Evolutionary conservation across 306 rosid genomes (phyloP), one percentile per base, ranked within the genome.

Genomic region (Dicorynia guianensis): DNA sequence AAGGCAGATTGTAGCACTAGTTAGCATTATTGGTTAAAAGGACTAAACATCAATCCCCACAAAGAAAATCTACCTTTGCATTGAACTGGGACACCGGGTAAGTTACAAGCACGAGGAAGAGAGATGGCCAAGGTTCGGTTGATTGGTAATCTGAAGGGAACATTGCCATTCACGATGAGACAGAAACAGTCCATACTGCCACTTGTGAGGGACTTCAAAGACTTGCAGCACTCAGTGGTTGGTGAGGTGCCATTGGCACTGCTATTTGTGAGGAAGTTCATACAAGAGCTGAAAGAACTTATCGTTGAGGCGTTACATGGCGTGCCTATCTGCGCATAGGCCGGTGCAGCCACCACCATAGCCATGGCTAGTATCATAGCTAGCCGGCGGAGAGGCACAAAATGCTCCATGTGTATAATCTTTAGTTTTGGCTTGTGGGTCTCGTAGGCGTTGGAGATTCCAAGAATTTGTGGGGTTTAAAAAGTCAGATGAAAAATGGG

Each of bases 41-140:
- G 52, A 71, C 50, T 38, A 63, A 42, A 15, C 42, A 3, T 0
- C 47, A 1, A 7, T 63, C 47, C 1, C 42, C 4, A 43, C 0
- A 33, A 36, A n/a, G 0, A 58, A 58, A 17, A 11, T 4, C 3
- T 81, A 89, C 95, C 73, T 83, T 86, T 87, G 90, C 95, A 95
- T 70, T 90, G 96, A 83, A 95, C 68, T 3, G 97, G 96, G 61
- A 95, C 88, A 11, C 91, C 84, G 4, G 93, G 82, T 91, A 88
- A 42, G 68, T 85, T 85, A 86, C 99, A 95, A 71, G 97, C 97
- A 49, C 93, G 92, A 55, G 99, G 99, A 77, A 95, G 99, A 50
- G 99, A 85, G 63, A 92, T 81, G 71, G 90, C 99, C 17, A 89
- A 76, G 15, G 97, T 72, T 35, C 96, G 76, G 77, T 92, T 95